Percentiles rank a stretch among this genome's conserved stretches.
Evolutionary conservation across 2,329 filamentous ascomycete genomes (phyloP).

Genomic region (Teratosphaeria destructans): DNA sequence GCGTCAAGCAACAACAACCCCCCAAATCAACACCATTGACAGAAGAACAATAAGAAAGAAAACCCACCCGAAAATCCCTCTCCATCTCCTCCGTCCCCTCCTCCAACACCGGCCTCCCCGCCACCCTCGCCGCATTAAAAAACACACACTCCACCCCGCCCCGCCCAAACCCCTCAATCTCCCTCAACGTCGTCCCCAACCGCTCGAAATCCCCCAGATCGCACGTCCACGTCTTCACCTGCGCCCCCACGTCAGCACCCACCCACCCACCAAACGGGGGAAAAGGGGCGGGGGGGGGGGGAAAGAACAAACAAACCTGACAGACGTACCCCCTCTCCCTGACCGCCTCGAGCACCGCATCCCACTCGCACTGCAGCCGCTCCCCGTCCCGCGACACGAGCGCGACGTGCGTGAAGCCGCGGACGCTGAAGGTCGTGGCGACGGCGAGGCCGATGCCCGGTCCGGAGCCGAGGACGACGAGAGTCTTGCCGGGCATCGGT

Average conservation of each 20-base stretch:
- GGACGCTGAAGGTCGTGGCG: slow-evolving; percentile 32
- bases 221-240: slow-evolving; percentile 34
- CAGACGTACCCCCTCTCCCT: slow-evolving; percentile 23
- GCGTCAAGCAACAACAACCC: no score
- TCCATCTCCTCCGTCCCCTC: slow-evolving; percentile 37
- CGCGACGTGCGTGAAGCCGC: slow-evolving; percentile 38
- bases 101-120: slow-evolving; percentile 32
- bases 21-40: no score
- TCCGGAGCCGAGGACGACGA: slow-evolving; percentile 36
- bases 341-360: slow-evolving; percentile 21
- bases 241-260: neutral
- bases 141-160: slow-evolving; percentile 37
- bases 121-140: slow-evolving; percentile 44
- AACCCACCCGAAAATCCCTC: slow-evolving; percentile 39
- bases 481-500: slow-evolving; percentile 20
- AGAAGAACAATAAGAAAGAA: no score
- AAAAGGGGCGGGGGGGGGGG: no score
- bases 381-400: slow-evolving; percentile 36
- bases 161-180: slow-evolving; percentile 31
- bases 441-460: slow-evolving; percentile 39
- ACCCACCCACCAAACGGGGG: no score
- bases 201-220: slow-evolving; percentile 34
- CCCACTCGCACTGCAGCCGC: slow-evolving; percentile 29
- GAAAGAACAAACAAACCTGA: slow-evolving; percentile 6
- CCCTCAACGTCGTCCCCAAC: slow-evolving; percentile 30